Percentiles rank a stretch among this genome's conserved stretches.
Conservation (phyloP, 306 rosid genomes). For the Sindora glabra region DNA sequence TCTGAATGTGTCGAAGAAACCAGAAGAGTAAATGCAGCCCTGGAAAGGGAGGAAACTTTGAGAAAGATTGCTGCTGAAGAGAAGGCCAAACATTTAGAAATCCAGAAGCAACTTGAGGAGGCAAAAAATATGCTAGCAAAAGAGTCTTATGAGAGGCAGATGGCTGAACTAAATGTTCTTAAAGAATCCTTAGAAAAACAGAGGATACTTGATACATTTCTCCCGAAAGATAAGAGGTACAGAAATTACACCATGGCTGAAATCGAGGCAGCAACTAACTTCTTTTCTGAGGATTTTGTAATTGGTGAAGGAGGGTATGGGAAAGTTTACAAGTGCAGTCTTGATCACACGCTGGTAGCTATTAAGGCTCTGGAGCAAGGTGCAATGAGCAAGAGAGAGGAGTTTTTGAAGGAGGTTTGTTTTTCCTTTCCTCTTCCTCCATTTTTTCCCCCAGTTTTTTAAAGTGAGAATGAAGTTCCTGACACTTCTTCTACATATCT, state of each 20-base stretch:
- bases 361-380: slow-evolving; percentile 63
- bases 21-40: slow-evolving; percentile 52
- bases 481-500: not conserved
- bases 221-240: slow-evolving; percentile 69
- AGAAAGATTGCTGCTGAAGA: slow-evolving; percentile 78
- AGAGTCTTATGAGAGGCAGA: slow-evolving; percentile 76
- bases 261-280: slow-evolving; percentile 66
- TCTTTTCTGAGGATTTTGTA: slow-evolving; percentile 44
- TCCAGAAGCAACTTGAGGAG: slow-evolving; percentile 63
- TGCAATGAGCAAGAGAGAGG: slow-evolving; percentile 54
- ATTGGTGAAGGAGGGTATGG: slow-evolving; percentile 97
- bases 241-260: slow-evolving; percentile 69
- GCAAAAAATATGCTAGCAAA: slow-evolving; percentile 56
- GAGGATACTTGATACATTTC: slow-evolving; percentile 61
- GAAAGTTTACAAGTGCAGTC: slow-evolving; percentile 82
- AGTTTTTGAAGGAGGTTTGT: slow-evolving; percentile 85
- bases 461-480: slow-evolving; percentile 11
- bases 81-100: slow-evolving; percentile 63
- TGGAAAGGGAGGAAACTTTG: slow-evolving; percentile 55
- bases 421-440: slow-evolving; percentile 2
- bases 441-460: slow-evolving; percentile 15
- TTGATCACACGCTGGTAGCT: slow-evolving; percentile 89
- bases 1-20: slow-evolving; percentile 73
- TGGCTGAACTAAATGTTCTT: slow-evolving; percentile 65
- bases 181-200: slow-evolving; percentile 63